Percentiles rank a stretch among this genome's conserved stretches.
phyloP scores from a whole-genome alignment of 352 stramenopile genomes.

The Thraustochytrium sp. region DNA sequence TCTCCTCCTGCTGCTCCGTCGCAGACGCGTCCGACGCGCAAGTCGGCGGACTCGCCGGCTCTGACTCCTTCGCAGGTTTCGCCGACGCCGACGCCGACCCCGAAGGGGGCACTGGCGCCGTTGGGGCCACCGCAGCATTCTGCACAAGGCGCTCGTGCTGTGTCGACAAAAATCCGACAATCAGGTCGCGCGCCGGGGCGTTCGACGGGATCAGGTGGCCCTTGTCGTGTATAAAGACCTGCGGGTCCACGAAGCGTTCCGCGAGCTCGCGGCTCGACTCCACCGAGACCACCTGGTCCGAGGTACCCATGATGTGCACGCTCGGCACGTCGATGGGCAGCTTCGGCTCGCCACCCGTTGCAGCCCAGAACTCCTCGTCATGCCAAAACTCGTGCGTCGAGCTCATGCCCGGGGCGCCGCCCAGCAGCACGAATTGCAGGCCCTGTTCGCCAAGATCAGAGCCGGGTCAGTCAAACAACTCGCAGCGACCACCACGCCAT shows the following conservation, averaged over 20 bases:
- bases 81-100: no score
- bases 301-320: slow-evolving; percentile 26
- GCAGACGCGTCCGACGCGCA: slow-evolving; percentile 11
- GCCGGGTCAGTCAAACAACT: not conserved
- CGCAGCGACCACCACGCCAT: not conserved
- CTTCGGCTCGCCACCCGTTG: no score
- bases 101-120: no score
- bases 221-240: slow-evolving; percentile 31
- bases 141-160: not conserved
- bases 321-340: not conserved
- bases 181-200: not conserved
- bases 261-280: not conserved
- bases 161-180: not conserved
- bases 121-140: no score
- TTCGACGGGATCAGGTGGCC: slow-evolving; percentile 34
- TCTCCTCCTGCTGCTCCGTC: slow-evolving; percentile 23
- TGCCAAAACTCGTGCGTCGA: not conserved
- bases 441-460: not conserved
- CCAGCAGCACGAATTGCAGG: slow-evolving; percentile 29
- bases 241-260: not conserved
- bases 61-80: not conserved
- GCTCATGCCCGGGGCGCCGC: not conserved
- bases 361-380: not conserved
- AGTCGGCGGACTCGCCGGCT: not conserved
- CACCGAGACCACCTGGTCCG: not conserved